A percentile compares a stretch with the other conserved stretches of the same genome.
phyloP scores from a whole-genome alignment of 1,284 basidiomycete genomes.

The Ustilago nuda region DNA sequence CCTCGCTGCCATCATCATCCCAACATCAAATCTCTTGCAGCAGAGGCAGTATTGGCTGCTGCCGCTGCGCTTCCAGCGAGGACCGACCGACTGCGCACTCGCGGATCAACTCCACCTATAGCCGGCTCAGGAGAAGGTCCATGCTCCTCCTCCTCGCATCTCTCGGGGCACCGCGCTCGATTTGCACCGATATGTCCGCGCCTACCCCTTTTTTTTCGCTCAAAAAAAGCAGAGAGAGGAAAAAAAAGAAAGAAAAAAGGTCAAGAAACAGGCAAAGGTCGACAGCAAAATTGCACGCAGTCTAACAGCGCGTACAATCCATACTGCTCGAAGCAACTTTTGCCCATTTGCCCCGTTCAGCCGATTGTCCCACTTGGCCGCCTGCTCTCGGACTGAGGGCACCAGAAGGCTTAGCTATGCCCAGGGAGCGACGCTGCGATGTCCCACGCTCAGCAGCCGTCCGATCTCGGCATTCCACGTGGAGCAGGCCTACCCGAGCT shows the following conservation, averaged over 20 bases:
- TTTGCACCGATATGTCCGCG: constrained; percentile 31
- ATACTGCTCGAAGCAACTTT: background rate
- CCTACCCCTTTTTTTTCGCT: background rate
- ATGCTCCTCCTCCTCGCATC: constrained; percentile 7
- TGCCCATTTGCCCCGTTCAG: background rate
- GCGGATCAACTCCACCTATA: background rate
- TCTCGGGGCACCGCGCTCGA: constrained; percentile 15
- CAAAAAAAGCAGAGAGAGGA: background rate
- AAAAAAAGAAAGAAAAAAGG: background rate
- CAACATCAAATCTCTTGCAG: background rate
- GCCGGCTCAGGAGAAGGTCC: constrained; percentile 5
- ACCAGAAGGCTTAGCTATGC: background rate
- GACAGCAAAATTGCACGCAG: background rate
- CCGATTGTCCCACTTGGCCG: constrained; percentile 2
- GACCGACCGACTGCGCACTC: background rate
- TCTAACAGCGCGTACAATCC: constrained; percentile 8
- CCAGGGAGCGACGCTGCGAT: background rate
- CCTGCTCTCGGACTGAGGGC: background rate
- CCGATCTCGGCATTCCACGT: background rate
- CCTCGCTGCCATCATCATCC: constrained; percentile 8
- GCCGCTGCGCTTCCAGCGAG: background rate
- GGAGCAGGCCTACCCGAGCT: background rate
- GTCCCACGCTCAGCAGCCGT: background rate
- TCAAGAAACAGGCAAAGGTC: background rate
- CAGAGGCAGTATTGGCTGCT: background rate